These are phyloP conservation scores for Aegilops bicornis DNA, from an alignment of 176 grass and related monocot species.

Conservation along the genomic window DNA sequence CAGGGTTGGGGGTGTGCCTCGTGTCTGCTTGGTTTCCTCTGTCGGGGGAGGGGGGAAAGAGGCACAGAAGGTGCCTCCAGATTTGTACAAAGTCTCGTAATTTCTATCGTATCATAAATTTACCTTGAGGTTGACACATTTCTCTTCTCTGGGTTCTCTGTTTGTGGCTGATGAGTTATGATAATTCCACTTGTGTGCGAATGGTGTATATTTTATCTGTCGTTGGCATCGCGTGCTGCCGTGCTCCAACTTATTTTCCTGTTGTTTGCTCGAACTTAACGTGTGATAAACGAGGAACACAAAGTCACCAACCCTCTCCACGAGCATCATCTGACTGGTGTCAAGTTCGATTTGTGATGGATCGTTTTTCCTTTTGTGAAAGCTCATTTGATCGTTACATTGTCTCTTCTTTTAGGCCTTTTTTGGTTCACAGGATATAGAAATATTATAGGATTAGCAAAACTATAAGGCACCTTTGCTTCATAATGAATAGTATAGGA, in stretches of 20 bases:
- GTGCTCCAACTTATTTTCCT: background rate
- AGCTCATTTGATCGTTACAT: no score
- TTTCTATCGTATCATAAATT: constrained; percentile 26
- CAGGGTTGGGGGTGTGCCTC: constrained; percentile 18
- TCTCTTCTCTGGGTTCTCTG: background rate
- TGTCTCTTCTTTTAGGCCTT: no score
- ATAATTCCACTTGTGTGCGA: background rate
- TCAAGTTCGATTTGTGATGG: no score
- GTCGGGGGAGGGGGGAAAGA: background rate
- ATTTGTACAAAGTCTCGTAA: constrained; percentile 37
- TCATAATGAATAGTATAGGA: no score
- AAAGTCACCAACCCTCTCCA: no score
- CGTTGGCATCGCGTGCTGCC: background rate
- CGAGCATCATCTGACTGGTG: no score
- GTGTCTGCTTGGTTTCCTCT: constrained; percentile 5
- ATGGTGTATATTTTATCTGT: background rate
- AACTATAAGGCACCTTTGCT: no score
- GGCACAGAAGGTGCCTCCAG: constrained; percentile 24
- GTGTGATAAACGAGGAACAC: background rate
- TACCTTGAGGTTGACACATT: background rate
- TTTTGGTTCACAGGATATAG: no score
- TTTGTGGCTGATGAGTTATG: background rate
- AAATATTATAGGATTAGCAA: no score
- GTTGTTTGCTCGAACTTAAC: background rate
- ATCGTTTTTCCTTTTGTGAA: no score